Evolutionary conservation across 371 early-diverging fungal species (phyloP), one percentile per base, ranked within the genome.

Genomic region (Phascolomyces articulosus): DNA sequence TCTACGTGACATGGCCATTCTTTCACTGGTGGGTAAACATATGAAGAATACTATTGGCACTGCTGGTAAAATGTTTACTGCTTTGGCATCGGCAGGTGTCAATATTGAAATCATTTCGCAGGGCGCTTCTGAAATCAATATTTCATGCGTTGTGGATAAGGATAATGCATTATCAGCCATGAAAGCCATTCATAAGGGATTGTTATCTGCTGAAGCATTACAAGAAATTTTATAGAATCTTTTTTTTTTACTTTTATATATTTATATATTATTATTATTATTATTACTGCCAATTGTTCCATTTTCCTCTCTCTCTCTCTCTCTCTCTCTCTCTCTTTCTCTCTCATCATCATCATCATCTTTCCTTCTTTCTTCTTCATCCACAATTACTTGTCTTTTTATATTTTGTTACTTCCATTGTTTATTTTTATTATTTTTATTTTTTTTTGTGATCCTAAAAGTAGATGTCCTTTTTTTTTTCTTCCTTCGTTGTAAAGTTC

Each of bases 51-150:
- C 92, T 86, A 93, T 96, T 21, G 98, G 99, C 61, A 90, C 95
- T 40, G 93, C 97, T 10, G 93, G 96, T 7, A 86, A 86, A 57
- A 96, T 99, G 96, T 98, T 99, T 75, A 83, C 86, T 38, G 93
- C 94, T 2, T 79, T 99, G 29, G 96, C 97, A 11, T 86, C 86
- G 53, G 88, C 93, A 57, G 85, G 89, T 49, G 91, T 98, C 68
- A 99, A 96, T 77, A 96, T 99, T 67, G 98, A 98, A 79, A 98
- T 98, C 91, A 97, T 98, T 56, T 95, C 95, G 10, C 98, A 98
- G 80, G 98, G 98, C 40, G 93, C 96, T 8, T 91, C 91, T 4
- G 98, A 98, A 77, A 98, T 98, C 77, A 98, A 97, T 75, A 97
- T 98, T 58, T 94, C 95, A 21, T 99, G 99, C 66, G 98, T 99